A percentile compares a stretch with the other conserved stretches of the same genome.
Conservation (phyloP, 306 rosid species). For the Hippophae rhamnoides region DNA sequence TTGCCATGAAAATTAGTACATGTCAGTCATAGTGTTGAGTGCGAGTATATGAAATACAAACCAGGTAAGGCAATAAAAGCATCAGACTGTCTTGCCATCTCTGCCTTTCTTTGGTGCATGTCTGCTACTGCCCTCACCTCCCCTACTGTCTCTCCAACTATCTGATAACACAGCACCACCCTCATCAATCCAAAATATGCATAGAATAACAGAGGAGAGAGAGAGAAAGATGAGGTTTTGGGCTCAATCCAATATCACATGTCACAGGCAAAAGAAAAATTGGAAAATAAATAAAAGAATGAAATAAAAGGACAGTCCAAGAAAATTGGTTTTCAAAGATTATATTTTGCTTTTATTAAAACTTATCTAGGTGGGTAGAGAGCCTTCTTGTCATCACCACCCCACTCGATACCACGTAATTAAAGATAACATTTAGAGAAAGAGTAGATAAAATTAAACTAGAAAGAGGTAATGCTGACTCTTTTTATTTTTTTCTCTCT, state of each 20-base stretch:
- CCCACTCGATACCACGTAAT: too few relatives aligned
- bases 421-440: background rate
- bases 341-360: constrained; percentile 15
- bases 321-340: constrained; percentile 9
- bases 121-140: constrained; percentile 96
- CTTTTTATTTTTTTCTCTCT: background rate
- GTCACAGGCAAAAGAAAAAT: constrained; percentile 13
- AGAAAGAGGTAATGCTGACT: constrained; percentile 22
- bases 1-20: too few relatives aligned
- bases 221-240: constrained; percentile 20
- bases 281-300: background rate
- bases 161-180: constrained; percentile 35
- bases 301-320: constrained; percentile 7
- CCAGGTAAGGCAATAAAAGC: constrained; percentile 99
- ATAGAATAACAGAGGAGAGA: background rate
- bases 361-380: constrained; percentile 38
- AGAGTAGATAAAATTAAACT: constrained; percentile 12
- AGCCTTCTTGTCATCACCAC: background rate
- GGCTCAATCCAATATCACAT: constrained; percentile 21
- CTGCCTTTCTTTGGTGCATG: constrained; percentile 99
- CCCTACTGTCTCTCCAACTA: constrained; percentile 93
- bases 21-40: too few relatives aligned
- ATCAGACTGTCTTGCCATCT: constrained; percentile 91
- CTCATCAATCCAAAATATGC: constrained; percentile 21
- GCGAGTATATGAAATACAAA: constrained; percentile 22